Percentiles rank a stretch among this genome's conserved stretches.
Conservation (phyloP, 108 stramenopile genomes). For the Aurantiochytrium sp. region DNA sequence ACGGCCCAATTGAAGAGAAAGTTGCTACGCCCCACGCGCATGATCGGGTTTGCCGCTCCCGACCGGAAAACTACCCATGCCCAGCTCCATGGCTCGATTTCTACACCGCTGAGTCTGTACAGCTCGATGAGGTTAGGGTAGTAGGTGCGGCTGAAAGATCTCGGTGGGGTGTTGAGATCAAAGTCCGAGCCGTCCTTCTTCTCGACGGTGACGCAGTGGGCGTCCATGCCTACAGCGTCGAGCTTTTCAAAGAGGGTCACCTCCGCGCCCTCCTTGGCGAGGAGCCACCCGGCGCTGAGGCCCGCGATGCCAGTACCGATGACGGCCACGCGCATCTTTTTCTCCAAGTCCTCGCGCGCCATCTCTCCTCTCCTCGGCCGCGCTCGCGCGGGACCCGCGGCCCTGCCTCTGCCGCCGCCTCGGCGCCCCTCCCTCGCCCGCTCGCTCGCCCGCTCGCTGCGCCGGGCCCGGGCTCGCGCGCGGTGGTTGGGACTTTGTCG, state of each 20-base stretch:
- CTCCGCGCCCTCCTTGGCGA: neutral
- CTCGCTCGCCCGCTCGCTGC: no score
- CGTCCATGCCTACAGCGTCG: neutral
- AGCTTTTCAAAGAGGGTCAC: neutral
- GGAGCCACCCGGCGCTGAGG: neutral
- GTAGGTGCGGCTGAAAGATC: neutral
- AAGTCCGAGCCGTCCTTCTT: neutral
- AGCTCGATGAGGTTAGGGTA: conserved; percentile 12
- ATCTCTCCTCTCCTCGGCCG: neutral
- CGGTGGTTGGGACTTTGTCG: no score
- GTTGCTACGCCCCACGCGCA: neutral
- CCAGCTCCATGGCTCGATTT: conserved; percentile 11
- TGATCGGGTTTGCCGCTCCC: neutral
- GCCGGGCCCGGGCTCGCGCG: no score
- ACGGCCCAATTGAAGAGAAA: neutral
- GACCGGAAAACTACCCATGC: neutral
- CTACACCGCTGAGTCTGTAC: neutral
- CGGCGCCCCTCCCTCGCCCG: no score
- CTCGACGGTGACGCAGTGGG: neutral
- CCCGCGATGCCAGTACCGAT: neutral
- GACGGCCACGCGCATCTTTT: neutral
- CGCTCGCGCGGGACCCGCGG: no score
- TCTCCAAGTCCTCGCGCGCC: no score
- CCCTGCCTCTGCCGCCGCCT: no score
- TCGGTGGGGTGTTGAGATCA: neutral